Conservation (phyloP, 2,329 filamentous ascomycete species). For the Basipetospora chlamydospora region DNA sequence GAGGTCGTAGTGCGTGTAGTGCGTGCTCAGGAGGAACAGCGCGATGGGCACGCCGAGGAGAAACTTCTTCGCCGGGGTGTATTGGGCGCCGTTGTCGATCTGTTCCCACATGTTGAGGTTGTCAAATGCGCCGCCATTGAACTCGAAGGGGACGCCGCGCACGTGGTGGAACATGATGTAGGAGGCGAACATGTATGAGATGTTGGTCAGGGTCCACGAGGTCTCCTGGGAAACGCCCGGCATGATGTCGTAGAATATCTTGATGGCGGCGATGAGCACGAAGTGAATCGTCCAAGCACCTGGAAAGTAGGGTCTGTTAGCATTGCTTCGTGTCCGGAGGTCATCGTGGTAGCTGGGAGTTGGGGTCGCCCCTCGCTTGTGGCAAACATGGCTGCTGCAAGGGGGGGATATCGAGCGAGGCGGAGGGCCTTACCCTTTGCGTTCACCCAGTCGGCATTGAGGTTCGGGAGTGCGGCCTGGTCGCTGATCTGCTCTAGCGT, state of each 20-base stretch:
- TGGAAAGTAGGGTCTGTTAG: constrained; percentile 21
- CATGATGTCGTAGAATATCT: constrained; percentile 94
- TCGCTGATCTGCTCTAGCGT: constrained; percentile 96
- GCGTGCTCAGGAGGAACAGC: constrained; percentile 89
- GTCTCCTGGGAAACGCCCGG: constrained; percentile 95
- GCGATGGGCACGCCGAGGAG: constrained; percentile 86
- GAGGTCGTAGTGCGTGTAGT: constrained; percentile 97
- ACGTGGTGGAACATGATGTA: constrained; percentile 99
- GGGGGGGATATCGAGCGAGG: not conserved
- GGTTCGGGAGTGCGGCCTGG: constrained; percentile 83
- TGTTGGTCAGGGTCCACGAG: constrained; percentile 97
- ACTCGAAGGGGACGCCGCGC: constrained; percentile 93
- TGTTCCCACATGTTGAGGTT: constrained; percentile 99
- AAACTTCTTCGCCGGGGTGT: constrained; percentile 98
- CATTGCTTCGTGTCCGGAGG: no score
- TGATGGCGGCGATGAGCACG: constrained; percentile 78
- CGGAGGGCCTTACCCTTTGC: constrained; percentile 64
- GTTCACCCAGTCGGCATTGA: constrained; percentile 98
- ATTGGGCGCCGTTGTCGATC: constrained; percentile 97
- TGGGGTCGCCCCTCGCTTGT: no score
- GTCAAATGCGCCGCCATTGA: constrained; percentile 96
- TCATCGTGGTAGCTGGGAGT: not conserved
- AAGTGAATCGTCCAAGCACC: constrained; percentile 97
- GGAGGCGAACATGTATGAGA: constrained; percentile 96
- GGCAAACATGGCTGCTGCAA: no score